Evolutionary conservation across 106 monocot species (phyloP), one percentile per base, ranked within the genome.

Genomic region (Vanilla planifolia): DNA sequence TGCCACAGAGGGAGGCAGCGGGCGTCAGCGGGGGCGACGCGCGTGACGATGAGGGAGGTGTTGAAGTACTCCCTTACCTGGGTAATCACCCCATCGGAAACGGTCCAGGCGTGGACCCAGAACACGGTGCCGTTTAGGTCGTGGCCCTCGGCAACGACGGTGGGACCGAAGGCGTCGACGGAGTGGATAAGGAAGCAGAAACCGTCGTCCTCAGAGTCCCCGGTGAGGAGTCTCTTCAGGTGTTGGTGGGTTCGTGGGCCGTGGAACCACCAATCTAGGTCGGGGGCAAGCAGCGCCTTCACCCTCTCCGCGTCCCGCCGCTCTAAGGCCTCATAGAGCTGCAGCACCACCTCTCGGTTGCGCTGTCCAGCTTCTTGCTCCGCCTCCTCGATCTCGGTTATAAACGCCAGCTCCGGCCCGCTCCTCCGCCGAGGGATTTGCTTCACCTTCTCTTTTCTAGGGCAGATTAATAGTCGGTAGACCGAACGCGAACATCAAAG

Each of bases 31-130:
- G 53, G 15, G 4, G 53, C 30, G 4, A 53, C 28, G n/a, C 68
- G 42, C 19, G 85, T 85, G 23, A 90, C 85, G 17, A 76, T 82
- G 39, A 91, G 68, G 43, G 75, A 75, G 17, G 86, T 87, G 66
- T 92, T 83, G 68, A 84, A 88, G 67, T 92, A 92, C 78, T 92
- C 92, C 57, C 92, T 72, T 22, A 77, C 60, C 39, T 72, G 71
- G 33, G 60, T 77, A 29, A 77, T 77, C 33, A 77, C 23, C 70
- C 79, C 74, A 55, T 79, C 65, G 23, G 69, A 10, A 14, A 79
- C 70, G 51, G 74, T 79, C 79, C 74, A 79, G 23, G 74, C 74
- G 74, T 79, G 74, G 14, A 79, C 60, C 79, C 79, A 79, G 40
- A 65, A 60, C 20, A 63, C 21, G 21, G 59, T 45, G 29, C 45